These are phyloP conservation scores for Cryptococcus depauperatus DNA, from an alignment of 1,284 basidiomycete genomes.

Conservation along the genomic window DNA sequence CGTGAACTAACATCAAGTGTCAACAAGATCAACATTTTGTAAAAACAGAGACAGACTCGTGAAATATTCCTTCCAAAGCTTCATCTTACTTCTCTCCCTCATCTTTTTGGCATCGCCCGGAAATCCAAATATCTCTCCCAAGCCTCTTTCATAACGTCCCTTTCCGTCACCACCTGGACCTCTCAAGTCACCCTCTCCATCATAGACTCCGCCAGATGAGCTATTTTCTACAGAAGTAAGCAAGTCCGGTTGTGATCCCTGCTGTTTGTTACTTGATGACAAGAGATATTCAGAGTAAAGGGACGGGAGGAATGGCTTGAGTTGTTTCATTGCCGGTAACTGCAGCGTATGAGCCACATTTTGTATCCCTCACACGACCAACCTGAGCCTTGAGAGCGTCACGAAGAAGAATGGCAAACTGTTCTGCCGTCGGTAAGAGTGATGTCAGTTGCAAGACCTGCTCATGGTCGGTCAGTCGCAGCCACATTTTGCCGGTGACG, in stretches of 20 bases:
- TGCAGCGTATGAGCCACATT: constrained; percentile 29
- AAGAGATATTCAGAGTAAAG: constrained; percentile 92
- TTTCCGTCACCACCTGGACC: constrained; percentile 47
- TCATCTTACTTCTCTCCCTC: constrained; percentile 93
- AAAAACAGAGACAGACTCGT: constrained; percentile 50
- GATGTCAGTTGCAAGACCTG: constrained; percentile 94
- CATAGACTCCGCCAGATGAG: constrained; percentile 15
- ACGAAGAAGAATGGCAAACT: constrained; percentile 82
- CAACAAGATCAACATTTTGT: background rate
- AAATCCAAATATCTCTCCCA: constrained; percentile 82
- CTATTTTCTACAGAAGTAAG: constrained; percentile 21
- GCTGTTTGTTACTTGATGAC: constrained; percentile 8
- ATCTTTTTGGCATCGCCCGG: constrained; percentile 92
- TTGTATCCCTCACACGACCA: no score
- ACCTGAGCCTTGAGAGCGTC: constrained; percentile 79
- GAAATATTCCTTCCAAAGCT: constrained; percentile 89
- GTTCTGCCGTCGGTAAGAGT: constrained; percentile 87
- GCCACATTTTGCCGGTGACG: constrained; percentile 27
- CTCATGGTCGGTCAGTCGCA: background rate
- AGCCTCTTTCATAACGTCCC: constrained; percentile 63
- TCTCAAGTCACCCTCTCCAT: constrained; percentile 52
- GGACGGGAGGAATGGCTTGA: constrained; percentile 83
- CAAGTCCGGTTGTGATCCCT: constrained; percentile 28
- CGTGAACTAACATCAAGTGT: constrained; percentile 29
- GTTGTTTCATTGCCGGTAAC: constrained; percentile 82